Percentiles rank a stretch among this genome's conserved stretches.
Evolutionary conservation across 2,329 filamentous ascomycete species (phyloP).

Genomic region (Amauroascus verrucosus): DNA sequence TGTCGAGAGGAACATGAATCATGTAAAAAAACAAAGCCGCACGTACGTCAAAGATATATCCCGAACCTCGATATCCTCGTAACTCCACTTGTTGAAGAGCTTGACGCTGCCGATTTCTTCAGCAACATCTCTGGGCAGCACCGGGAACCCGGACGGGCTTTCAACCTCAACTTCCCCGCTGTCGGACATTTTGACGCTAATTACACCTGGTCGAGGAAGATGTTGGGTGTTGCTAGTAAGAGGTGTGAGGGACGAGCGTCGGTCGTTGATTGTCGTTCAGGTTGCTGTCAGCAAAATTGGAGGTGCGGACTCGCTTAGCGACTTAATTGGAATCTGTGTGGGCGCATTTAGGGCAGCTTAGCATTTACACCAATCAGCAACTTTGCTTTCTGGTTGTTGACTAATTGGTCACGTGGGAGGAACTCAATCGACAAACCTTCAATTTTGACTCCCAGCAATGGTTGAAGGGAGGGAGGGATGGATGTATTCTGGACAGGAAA

Average conservation of each 20-base stretch:
- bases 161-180: conserved; percentile 88
- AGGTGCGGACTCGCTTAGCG: conserved; percentile 36
- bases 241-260: conserved; percentile 21
- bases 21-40: conserved; percentile 16
- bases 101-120: conserved; percentile 85
- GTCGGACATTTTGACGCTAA: conserved; percentile 71
- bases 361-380: conserved; percentile 2
- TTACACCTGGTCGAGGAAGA: conserved; percentile 31
- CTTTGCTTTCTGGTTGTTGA: background rate
- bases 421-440: background rate
- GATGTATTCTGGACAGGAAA: too few relatives aligned
- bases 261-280: conserved; percentile 25
- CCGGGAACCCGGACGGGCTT: conserved; percentile 60
- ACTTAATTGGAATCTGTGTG: conserved; percentile 22
- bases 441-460: too few relatives aligned
- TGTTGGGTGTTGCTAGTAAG: conserved; percentile 26
- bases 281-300: conserved; percentile 30
- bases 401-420: background rate
- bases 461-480: too few relatives aligned
- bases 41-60: conserved; percentile 99
- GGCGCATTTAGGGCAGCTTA: conserved; percentile 28
- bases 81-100: conserved; percentile 97
- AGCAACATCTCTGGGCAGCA: conserved; percentile 87
- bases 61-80: conserved; percentile 98
- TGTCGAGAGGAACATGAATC: background rate